Percentiles rank a stretch among this genome's conserved stretches.
phyloP scores from a whole-genome alignment of 768 basidiomycete species.

The Mycena sanguinolenta region DNA sequence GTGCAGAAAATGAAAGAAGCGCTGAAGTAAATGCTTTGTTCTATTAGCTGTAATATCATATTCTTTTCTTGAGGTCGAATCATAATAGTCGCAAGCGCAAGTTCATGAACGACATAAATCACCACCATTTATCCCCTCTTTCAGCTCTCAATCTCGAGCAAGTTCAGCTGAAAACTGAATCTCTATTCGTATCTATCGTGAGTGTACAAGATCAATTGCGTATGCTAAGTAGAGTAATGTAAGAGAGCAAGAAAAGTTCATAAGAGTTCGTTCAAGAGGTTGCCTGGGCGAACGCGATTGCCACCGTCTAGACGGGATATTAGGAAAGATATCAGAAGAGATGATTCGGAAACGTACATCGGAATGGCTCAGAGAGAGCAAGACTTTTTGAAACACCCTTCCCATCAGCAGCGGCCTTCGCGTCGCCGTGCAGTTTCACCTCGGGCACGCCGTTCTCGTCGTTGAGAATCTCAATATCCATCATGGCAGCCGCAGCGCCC shows the following conservation, averaged over 20 bases:
- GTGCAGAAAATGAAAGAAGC: slow-evolving; percentile 86
- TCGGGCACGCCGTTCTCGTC: slow-evolving; percentile 81
- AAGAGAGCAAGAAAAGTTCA: slow-evolving; percentile 9
- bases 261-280: slow-evolving; percentile 47
- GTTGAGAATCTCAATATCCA: slow-evolving; percentile 95
- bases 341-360: slow-evolving; percentile 67
- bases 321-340: neutral
- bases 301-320: slow-evolving; percentile 69
- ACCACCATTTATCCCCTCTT: too few relatives aligned
- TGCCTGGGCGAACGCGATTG: slow-evolving; percentile 91
- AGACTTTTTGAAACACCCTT: slow-evolving; percentile 82
- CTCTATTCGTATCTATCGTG: slow-evolving; percentile 23
- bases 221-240: slow-evolving; percentile 18
- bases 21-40: slow-evolving; percentile 63
- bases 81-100: neutral
- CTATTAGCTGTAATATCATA: slow-evolving; percentile 32
- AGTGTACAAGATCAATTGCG: slow-evolving; percentile 32
- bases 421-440: slow-evolving; percentile 85
- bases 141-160: too few relatives aligned
- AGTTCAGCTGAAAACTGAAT: slow-evolving; percentile 1
- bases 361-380: slow-evolving; percentile 93
- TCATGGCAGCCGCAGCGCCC: slow-evolving; percentile 95
- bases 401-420: slow-evolving; percentile 75
- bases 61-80: slow-evolving; percentile 24
- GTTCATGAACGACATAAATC: too few relatives aligned